Percentiles rank a stretch among this genome's conserved stretches.
phyloP scores from a whole-genome alignment of 495 filamentous ascomycete genomes.

The Tuber aestivum region DNA sequence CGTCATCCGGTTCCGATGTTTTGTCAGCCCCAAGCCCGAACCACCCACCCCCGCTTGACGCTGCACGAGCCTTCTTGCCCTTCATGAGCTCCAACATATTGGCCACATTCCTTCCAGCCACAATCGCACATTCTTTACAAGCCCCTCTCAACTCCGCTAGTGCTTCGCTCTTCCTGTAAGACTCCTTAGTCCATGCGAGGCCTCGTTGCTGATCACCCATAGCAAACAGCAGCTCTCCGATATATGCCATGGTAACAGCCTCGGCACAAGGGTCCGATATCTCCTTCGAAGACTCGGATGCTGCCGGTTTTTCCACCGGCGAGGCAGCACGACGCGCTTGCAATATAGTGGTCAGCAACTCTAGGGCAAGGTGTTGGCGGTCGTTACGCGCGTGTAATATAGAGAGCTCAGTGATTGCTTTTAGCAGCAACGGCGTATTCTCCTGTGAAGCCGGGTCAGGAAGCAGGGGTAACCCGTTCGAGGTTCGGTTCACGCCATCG shows the following conservation, averaged over 20 bases:
- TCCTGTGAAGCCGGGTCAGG: background rate
- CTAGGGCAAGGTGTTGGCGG: conserved; percentile 60
- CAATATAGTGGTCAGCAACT: conserved; percentile 80
- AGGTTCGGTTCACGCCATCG: background rate
- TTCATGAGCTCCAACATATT: conserved; percentile 61
- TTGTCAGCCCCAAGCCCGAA: conserved; percentile 51
- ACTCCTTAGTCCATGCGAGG: conserved; percentile 68
- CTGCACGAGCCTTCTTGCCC: conserved; percentile 47
- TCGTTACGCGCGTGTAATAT: conserved; percentile 65
- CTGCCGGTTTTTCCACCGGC: conserved; percentile 45
- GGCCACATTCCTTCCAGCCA: conserved; percentile 68
- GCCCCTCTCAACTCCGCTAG: conserved; percentile 53
- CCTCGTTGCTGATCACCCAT: conserved; percentile 54
- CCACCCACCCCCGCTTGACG: conserved; percentile 40
- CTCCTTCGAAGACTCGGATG: conserved; percentile 56
- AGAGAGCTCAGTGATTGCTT: conserved; percentile 67
- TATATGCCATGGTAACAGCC: conserved; percentile 76
- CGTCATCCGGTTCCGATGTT: conserved; percentile 31
- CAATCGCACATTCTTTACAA: conserved; percentile 66
- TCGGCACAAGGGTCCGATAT: conserved; percentile 65
- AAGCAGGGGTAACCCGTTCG: conserved; percentile 6
- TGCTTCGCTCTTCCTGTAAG: conserved; percentile 44
- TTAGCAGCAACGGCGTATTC: conserved; percentile 60
- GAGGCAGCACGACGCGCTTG: conserved; percentile 54
- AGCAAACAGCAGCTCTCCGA: conserved; percentile 88